Evolutionary conservation across 768 basidiomycete genomes (phyloP).

Genomic region (Kwoniella bestiolae): DNA sequence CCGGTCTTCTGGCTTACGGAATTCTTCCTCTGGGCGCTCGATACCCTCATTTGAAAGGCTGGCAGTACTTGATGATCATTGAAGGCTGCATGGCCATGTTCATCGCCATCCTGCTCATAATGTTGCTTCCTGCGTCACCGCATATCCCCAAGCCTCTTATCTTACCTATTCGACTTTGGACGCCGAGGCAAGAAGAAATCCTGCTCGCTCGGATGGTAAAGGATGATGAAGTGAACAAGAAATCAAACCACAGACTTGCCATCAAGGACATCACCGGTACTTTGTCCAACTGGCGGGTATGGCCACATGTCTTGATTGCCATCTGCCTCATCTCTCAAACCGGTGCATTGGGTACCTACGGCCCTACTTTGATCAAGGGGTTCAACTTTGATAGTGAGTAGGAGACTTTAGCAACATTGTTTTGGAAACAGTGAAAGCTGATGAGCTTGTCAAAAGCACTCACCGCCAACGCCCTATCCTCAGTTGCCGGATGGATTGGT

Average conservation of each 20-base stretch:
- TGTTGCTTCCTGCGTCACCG: conserved; percentile 47
- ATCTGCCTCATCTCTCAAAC: conserved; percentile 30
- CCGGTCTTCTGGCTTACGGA: conserved; percentile 46
- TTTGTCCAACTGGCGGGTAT: conserved; percentile 36
- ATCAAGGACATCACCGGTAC: conserved; percentile 29
- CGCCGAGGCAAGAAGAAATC: conserved; percentile 43
- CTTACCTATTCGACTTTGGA: conserved; percentile 33
- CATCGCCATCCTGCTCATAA: conserved; percentile 37
- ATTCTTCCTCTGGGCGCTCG: conserved; percentile 40
- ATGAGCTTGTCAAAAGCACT: no score
- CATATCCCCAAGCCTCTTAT: conserved; percentile 31
- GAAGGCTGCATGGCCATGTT: conserved; percentile 46
- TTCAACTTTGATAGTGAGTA: conserved; percentile 44
- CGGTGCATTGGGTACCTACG: conserved; percentile 33
- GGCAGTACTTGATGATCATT: conserved; percentile 44
- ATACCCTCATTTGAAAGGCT: conserved; percentile 28
- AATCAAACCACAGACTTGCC: conserved; percentile 13
- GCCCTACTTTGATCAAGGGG: conserved; percentile 32
- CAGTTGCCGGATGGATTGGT: conserved; percentile 45
- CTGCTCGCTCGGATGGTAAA: conserved; percentile 36
- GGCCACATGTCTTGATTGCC: conserved; percentile 33
- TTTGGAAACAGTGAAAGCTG: no score
- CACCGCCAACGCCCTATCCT: conserved; percentile 50
- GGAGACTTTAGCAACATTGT: neutral
- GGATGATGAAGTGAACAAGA: conserved; percentile 42